Evolutionary conservation across 805 yeast species (phyloP).

Genomic region (Cyberlindnera suaveolens): DNA sequence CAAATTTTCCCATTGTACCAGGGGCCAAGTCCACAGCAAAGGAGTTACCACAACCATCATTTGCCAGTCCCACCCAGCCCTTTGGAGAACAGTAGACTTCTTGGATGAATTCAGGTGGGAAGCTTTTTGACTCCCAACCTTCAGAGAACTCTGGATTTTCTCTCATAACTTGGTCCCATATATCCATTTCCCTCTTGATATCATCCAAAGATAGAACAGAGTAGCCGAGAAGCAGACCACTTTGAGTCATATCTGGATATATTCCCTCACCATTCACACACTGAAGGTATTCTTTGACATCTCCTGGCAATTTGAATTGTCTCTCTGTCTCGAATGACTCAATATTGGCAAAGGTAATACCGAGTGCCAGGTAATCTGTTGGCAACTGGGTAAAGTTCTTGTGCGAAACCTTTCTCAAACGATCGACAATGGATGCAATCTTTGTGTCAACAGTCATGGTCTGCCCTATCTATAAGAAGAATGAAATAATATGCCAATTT

Average conservation of each 20-base stretch:
- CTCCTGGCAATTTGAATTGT: slow-evolving; percentile 28
- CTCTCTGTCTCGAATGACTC: slow-evolving; percentile 30
- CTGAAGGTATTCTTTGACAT: slow-evolving; percentile 4
- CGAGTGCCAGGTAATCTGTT: background rate
- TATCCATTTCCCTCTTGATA: slow-evolving; percentile 1
- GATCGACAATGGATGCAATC: background rate
- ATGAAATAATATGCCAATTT: too few species aligned
- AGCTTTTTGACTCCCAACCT: slow-evolving; percentile 9
- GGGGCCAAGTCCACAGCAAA: slow-evolving; percentile 86
- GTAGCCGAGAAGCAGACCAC: background rate
- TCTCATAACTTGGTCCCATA: slow-evolving; percentile 1
- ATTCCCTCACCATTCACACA: slow-evolving; percentile 6
- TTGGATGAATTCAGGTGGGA: slow-evolving; percentile 76
- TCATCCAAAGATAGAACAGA: background rate
- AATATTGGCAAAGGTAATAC: background rate
- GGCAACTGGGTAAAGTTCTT: background rate
- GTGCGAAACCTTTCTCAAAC: background rate
- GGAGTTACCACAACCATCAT: slow-evolving; percentile 87
- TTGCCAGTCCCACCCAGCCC: slow-evolving; percentile 84
- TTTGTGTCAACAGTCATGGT: too few species aligned
- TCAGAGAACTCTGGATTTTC: background rate
- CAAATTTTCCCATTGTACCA: slow-evolving; percentile 72
- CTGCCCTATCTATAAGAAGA: too few species aligned
- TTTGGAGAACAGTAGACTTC: slow-evolving; percentile 74
- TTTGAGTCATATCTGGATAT: background rate